These are phyloP conservation scores for Usnea hakonensis DNA, from an alignment of 495 filamentous ascomycete species.

Conservation along the genomic window DNA sequence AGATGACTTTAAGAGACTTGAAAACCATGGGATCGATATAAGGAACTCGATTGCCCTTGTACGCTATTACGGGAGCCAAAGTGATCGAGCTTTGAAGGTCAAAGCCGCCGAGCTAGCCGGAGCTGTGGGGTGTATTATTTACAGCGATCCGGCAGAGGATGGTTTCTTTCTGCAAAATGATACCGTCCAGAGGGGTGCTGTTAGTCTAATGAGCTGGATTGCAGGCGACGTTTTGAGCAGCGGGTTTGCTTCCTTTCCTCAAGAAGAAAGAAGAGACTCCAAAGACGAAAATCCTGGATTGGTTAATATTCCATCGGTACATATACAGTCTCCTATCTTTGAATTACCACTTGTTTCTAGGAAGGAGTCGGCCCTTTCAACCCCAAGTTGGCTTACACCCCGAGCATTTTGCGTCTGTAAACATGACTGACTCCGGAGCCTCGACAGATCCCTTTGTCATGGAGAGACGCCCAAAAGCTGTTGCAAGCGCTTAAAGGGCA, in stretches of 20 bases:
- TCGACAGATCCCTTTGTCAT: conserved; percentile 61
- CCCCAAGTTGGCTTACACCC: neutral
- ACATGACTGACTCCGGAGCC: conserved; percentile 24
- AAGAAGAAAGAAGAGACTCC: conserved; percentile 51
- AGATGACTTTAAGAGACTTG: conserved; percentile 68
- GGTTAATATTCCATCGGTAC: conserved; percentile 63
- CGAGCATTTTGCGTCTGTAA: too few relatives aligned
- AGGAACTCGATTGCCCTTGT: conserved; percentile 79
- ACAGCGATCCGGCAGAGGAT: conserved; percentile 79
- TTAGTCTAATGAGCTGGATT: conserved; percentile 74
- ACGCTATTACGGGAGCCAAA: conserved; percentile 66
- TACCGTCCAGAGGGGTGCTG: conserved; percentile 74
- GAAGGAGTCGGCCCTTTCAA: neutral
- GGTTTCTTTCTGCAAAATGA: conserved; percentile 71
- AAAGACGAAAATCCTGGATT: conserved; percentile 66
- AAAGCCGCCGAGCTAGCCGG: conserved; percentile 82
- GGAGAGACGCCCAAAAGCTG: conserved; percentile 77
- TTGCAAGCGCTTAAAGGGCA: conserved; percentile 69
- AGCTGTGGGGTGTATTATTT: conserved; percentile 81
- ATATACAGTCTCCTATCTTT: neutral
- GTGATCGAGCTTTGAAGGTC: conserved; percentile 69
- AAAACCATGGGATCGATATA: conserved; percentile 61
- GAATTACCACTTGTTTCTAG: neutral
- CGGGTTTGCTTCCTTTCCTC: conserved; percentile 70
- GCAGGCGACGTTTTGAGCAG: conserved; percentile 84